phyloP scores from a whole-genome alignment of 306 rosid genomes.

The Cucumis hystrix region DNA sequence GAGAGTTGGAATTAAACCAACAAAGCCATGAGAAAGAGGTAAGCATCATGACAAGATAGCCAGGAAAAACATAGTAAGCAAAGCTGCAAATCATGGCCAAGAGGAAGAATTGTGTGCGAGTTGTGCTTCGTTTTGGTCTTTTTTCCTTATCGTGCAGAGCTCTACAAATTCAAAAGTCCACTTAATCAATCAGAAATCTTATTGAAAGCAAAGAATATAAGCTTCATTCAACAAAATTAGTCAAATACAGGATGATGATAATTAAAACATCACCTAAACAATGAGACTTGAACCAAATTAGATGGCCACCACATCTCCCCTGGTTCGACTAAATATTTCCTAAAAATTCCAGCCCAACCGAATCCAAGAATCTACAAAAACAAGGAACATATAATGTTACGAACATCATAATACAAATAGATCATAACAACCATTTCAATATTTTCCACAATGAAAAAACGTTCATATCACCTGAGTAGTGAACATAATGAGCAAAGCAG shows the following conservation, averaged over 20 bases:
- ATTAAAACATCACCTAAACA: conserved; percentile 35
- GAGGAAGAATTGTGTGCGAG: conserved; percentile 50
- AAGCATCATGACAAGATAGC: conserved; percentile 38
- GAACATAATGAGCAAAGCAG: conserved; percentile 59
- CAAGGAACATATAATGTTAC: background rate
- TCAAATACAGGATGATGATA: background rate
- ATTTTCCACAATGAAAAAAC: background rate
- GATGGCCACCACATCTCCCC: conserved; percentile 85
- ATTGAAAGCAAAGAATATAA: background rate
- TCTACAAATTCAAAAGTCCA: conserved; percentile 22
- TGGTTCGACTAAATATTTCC: conserved; percentile 64
- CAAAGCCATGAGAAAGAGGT: conserved; percentile 68
- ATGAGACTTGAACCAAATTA: conserved; percentile 65
- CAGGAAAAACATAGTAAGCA: conserved; percentile 56
- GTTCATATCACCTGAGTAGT: conserved; percentile 59
- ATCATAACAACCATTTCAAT: background rate
- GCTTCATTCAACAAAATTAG: background rate
- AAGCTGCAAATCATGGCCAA: conserved; percentile 32
- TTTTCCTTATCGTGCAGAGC: conserved; percentile 62
- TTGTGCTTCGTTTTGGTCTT: conserved; percentile 37
- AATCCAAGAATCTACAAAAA: conserved; percentile 38
- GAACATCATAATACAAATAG: background rate
- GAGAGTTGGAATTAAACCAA: conserved; percentile 50
- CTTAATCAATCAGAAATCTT: background rate
- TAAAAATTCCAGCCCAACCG: conserved; percentile 73